Percentiles rank a stretch among this genome's conserved stretches.
These are phyloP conservation scores for Fagopyrum tataricum DNA, from an alignment of 148 eudicot genomes.

Conservation along the genomic window DNA sequence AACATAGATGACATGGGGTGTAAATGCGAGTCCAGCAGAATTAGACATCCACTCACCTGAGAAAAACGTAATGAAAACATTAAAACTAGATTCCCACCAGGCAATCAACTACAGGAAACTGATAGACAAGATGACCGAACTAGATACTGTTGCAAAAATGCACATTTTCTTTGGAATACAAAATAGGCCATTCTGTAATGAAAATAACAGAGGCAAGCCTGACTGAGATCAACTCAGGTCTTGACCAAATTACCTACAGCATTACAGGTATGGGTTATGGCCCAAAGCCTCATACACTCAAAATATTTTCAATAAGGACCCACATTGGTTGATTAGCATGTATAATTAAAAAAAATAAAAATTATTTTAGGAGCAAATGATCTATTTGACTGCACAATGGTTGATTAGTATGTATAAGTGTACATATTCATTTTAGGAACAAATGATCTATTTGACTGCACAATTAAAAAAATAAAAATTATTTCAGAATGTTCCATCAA, in stretches of 20 bases:
- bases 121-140: neutral
- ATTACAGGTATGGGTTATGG: neutral
- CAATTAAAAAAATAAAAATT: neutral
- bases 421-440: neutral
- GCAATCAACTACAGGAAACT: neutral
- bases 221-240: neutral
- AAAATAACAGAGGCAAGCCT: neutral
- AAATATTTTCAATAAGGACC: too few relatives aligned
- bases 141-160: neutral
- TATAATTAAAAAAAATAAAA: too few relatives aligned
- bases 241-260: neutral
- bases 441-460: neutral
- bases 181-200: too few relatives aligned
- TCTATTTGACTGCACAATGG: too few relatives aligned
- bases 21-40: slow-evolving; percentile 42
- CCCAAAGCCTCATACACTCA: too few relatives aligned
- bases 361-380: too few relatives aligned
- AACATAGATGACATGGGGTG: slow-evolving; percentile 39
- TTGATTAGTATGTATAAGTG: neutral
- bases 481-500: neutral
- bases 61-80: neutral
- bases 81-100: neutral
- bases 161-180: neutral
- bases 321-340: neutral
- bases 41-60: slow-evolving; percentile 63